phyloP scores from a whole-genome alignment of 139 green algal species.

The Chlamydomonas sp. region DNA sequence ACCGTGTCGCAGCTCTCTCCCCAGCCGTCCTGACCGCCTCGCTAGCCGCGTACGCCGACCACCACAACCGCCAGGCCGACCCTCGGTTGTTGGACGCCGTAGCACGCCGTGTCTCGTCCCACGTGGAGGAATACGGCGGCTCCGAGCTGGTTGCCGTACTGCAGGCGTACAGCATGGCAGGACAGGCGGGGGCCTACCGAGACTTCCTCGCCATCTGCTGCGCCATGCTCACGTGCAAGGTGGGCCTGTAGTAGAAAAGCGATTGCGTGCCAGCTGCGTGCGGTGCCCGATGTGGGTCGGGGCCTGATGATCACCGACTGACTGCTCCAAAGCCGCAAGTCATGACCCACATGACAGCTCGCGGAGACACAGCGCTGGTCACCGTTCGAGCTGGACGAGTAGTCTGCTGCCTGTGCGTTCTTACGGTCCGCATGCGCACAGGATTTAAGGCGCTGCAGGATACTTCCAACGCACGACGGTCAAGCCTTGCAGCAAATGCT shows the following conservation, averaged over 20 bases:
- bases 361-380: no score
- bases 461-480: no score
- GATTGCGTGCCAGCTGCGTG: background rate
- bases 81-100: background rate
- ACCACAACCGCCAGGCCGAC: background rate
- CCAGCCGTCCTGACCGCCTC: background rate
- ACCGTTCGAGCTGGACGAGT: no score
- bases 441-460: no score
- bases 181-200: background rate
- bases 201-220: constrained; percentile 10
- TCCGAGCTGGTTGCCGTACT: background rate
- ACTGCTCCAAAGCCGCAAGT: no score
- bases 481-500: no score
- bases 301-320: no score
- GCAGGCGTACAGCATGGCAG: background rate
- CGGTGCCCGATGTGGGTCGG: no score
- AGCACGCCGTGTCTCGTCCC: background rate
- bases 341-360: no score
- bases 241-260: background rate
- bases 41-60: background rate
- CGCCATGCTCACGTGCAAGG: background rate
- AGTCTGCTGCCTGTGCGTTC: no score
- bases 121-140: background rate
- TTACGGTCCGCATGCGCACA: no score
- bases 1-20: background rate